Evolutionary conservation across 2,329 filamentous ascomycete species (phyloP), one percentile per base, ranked within the genome.

Genomic region (Exophiala calicioides): DNA sequence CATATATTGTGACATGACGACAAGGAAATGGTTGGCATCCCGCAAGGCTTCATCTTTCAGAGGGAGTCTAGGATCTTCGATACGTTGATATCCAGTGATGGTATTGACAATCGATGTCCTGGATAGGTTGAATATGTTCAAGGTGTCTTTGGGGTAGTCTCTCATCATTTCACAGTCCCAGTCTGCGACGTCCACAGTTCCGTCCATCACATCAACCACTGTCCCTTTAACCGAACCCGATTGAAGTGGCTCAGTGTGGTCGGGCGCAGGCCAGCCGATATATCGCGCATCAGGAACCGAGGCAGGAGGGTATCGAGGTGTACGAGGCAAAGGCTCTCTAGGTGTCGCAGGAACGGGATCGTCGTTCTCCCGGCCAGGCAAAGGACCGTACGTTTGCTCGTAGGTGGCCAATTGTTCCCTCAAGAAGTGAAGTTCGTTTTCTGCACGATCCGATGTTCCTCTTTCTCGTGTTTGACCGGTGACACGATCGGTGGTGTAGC

Each of bases 401-500:
- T 91, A 75, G 53, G 86, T 80, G 24, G 77, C 75, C 29, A 91
- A 78, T 57, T 83, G 82, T 45, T 74, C 72, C 54, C 84, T 74
- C 71, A 91, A 79, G 57, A 78, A 77, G n/a, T 69, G 72, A 65
- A 85, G 84, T 61, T 90, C 82, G 50, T 79, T 77, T 67, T 95
- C 88, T 45, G 93, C 74, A 58, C 84, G 79, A 63, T 90, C 84
- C 55, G 87, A 75, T 61, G 91, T 89, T 42, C 89, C 89, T 59
- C 89, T 77, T 47, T 83, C 81, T 50, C 87, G 85, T 39, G 88
- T 88, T 53, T 86, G 84, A 48, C 88, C 87, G 3, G 87, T 90
- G 62, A 93, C 88, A 59, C 89, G 83, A 66, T 95, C 89, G 47
- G 89, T 95, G 43, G 90, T 90, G 68, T 81, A 84, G 70, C 89